These are phyloP conservation scores for Colletotrichum lindemuthianum DNA, from an alignment of 2,329 filamentous ascomycete genomes.

Conservation along the genomic window DNA sequence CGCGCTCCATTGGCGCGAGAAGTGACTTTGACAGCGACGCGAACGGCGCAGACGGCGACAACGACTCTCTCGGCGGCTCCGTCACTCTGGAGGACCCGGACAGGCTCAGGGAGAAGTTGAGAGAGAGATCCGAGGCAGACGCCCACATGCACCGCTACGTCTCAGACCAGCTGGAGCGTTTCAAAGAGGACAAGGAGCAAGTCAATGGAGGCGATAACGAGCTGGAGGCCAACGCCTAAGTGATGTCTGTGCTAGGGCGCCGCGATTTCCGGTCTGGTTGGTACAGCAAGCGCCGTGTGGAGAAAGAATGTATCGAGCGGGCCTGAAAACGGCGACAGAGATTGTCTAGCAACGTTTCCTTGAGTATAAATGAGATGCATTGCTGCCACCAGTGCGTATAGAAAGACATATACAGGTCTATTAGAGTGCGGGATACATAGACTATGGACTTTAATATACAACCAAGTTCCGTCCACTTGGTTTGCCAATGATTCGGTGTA, in stretches of 20 bases:
- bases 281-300: background rate
- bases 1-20: constrained; percentile 83
- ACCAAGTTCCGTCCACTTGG: background rate
- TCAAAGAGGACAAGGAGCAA: constrained; percentile 55
- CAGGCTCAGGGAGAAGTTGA: constrained; percentile 60
- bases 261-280: constrained; percentile 6
- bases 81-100: constrained; percentile 28
- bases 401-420: constrained; percentile 21
- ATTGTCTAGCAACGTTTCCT: constrained; percentile 4
- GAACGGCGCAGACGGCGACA: constrained; percentile 59
- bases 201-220: constrained; percentile 53
- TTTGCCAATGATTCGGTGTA: background rate
- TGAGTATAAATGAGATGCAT: constrained; percentile 8
- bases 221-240: constrained; percentile 51
- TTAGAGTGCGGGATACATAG: constrained; percentile 26
- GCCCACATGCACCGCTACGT: constrained; percentile 84
- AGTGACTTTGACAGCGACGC: constrained; percentile 76
- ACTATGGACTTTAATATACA: constrained; percentile 10
- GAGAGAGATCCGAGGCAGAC: constrained; percentile 66
- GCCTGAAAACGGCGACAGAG: too few species aligned
- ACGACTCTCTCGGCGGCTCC: constrained; percentile 35
- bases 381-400: constrained; percentile 28
- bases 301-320: background rate
- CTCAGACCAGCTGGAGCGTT: constrained; percentile 79
- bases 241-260: background rate